Evolutionary conservation across 1,284 basidiomycete species (phyloP), one percentile per base, ranked within the genome.

Genomic region (Afroboletus lepidellus): DNA sequence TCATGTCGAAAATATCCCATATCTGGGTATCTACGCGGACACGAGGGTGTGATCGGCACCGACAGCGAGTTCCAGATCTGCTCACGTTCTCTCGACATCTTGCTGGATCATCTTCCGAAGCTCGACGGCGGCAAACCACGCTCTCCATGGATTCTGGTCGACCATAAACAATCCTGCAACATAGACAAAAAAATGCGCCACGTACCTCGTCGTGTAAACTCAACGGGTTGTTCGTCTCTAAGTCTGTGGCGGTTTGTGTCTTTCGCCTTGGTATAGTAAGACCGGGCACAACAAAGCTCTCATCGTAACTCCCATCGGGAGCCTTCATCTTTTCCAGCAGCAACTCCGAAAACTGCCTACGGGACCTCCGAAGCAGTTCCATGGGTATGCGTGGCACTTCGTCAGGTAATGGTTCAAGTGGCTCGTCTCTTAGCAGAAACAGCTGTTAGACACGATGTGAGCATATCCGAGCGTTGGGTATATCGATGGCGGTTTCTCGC

Each of bases 71-170:
- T 39, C 41, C 39, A 53, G 21, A 48, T 29, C 33, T 52, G 76
- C 80, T 71, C 69, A 92, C 82, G 94, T 97, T 62, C 94, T 79
- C 61, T 95, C 91, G 0, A 98, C 94, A 67, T 98, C 94, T 69
- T 95, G 92, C 21, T 83, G 72, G 49, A 98, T 96, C 5, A 84
- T 90, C 65, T 87, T 92, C 18, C 92, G 79, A 30, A 96, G 74
- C 48, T 97, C 94, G 23, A 94, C 78, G 32, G 91, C 83, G 16
- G 84, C 77, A 67, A 97, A 98, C 91, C 92, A 97, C 41, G 86
- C 81, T 59, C 84, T 88, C 94, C 94, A 97, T 13, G 94, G 94
- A 69, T 94, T 95, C 84, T 92, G n/a, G 56, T 27, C 48, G 41
- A 44, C 3, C 12, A 45, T 66, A 48, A 61, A 41, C 7, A 27